Percentiles rank a stretch among this genome's conserved stretches.
Conservation (phyloP, 345 rosid genomes). For the Salix viminalis region DNA sequence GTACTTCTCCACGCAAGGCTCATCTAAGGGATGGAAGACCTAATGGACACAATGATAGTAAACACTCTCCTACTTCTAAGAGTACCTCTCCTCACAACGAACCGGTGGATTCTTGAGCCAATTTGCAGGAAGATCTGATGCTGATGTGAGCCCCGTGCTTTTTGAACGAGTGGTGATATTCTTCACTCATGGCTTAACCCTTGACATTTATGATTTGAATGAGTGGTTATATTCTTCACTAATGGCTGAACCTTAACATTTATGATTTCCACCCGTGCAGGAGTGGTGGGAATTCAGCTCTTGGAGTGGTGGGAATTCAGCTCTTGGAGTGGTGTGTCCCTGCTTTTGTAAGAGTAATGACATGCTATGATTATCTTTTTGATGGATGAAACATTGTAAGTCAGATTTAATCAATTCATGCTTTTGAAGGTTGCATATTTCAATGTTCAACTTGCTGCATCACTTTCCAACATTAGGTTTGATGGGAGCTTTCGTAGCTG, state of each 20-base stretch:
- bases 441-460: not conserved
- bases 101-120: slow-evolving; percentile 41
- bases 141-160: slow-evolving; percentile 33
- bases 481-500: not conserved
- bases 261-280: not conserved
- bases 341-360: not conserved
- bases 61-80: slow-evolving; percentile 43
- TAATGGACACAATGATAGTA: slow-evolving; percentile 32
- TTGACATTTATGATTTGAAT: not conserved
- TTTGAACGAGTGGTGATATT: not conserved
- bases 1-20: slow-evolving; percentile 28
- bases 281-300: not conserved
- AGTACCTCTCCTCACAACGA: slow-evolving; percentile 38
- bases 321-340: not conserved
- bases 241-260: not conserved
- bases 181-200: not conserved
- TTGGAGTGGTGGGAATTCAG: not conserved
- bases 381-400: not conserved
- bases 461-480: not conserved
- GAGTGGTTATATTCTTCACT: not conserved
- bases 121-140: slow-evolving; percentile 35
- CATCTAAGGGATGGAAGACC: slow-evolving; percentile 36
- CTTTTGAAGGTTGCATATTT: not conserved
- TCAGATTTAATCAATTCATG: not conserved
- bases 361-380: not conserved